phyloP scores from a whole-genome alignment of 495 filamentous ascomycete species.

The Penicillium crystallinum region DNA sequence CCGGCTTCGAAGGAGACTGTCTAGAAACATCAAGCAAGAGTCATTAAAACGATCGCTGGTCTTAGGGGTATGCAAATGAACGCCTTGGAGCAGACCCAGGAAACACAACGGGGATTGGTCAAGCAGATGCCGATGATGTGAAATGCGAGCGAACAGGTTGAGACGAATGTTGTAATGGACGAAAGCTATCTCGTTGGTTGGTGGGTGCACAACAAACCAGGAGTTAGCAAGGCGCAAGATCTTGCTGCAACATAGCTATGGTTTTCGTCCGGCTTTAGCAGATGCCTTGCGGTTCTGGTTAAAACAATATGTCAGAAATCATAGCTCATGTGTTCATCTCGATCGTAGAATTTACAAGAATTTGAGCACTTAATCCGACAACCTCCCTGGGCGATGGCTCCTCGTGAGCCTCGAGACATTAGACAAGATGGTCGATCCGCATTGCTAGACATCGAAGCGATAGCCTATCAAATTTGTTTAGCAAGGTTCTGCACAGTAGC shows the following conservation, averaged over 20 bases:
- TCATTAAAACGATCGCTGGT: background rate
- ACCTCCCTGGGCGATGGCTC: constrained; percentile 40
- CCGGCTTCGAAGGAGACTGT: background rate
- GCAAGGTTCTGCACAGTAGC: background rate
- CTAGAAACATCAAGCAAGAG: background rate
- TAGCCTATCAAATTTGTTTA: constrained; percentile 45
- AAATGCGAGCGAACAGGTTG: background rate
- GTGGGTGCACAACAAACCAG: background rate
- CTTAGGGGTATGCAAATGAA: background rate
- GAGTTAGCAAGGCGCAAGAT: background rate
- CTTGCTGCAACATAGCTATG: background rate
- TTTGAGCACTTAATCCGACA: constrained; percentile 7
- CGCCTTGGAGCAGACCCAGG: background rate
- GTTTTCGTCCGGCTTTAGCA: background rate
- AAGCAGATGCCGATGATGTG: background rate
- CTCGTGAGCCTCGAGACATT: constrained; percentile 66
- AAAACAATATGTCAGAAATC: background rate
- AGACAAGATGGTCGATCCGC: constrained; percentile 66
- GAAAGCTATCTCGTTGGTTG: background rate
- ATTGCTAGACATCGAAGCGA: constrained; percentile 78
- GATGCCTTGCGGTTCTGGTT: background rate
- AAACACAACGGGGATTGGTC: background rate
- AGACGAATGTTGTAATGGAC: background rate
- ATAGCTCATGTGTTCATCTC: background rate
- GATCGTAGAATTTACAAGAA: background rate